Base-by-base conservation (phyloP, 371 early-diverging fungal genomes). In the Mortierella sp. region DNA sequence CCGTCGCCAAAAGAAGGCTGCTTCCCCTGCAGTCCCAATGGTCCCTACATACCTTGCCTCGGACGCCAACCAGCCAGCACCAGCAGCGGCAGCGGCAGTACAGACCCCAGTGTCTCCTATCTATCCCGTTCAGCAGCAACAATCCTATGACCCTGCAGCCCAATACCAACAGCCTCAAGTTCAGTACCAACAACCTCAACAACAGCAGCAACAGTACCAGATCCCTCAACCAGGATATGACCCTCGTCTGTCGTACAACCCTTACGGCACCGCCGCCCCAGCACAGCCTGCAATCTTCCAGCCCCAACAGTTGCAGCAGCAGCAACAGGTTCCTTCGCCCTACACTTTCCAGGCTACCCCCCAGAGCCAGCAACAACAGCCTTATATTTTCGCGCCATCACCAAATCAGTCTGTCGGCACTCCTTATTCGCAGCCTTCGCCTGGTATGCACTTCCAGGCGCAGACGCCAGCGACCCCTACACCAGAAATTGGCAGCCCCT, bases 1-100 rank as follows among this genome's bases (percentile, higher is more conserved):
- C 19, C 72, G 79, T 34, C 76, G 73, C 50, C 58, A 58, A 9
- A 58, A 58, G 58, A 58, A 58, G 58, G 58, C 8, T 34, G 58
- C 5, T 7, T 16, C 34, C 9, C 58, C 58, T 10, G 47, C 47
- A 47, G 22, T 4, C 1, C 4, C 47, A 31, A 29, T 34, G 19
- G 58, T 58, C 58, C 58, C 31, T 58, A 34, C 58, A 14, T 58
- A 58, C 58, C 37, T 34, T 19, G 58, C 58, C 34, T 13, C 31
- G 37, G 16, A 31, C 31, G 16, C 34, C 22, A 10, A 31, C 16
- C 31, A 58, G 8, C 22, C 31, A 16, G 58, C 34, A 58, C 9
- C 58, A 16, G 22, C 16, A 19, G 31, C 31, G 19, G 58, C 2
- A 8, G 29, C 55, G 4, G 55, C 47, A 47, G 19, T 22, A 47